These are phyloP conservation scores for Mycocalia duriaeana DNA, from an alignment of 1,284 basidiomycete species.

Conservation along the genomic window DNA sequence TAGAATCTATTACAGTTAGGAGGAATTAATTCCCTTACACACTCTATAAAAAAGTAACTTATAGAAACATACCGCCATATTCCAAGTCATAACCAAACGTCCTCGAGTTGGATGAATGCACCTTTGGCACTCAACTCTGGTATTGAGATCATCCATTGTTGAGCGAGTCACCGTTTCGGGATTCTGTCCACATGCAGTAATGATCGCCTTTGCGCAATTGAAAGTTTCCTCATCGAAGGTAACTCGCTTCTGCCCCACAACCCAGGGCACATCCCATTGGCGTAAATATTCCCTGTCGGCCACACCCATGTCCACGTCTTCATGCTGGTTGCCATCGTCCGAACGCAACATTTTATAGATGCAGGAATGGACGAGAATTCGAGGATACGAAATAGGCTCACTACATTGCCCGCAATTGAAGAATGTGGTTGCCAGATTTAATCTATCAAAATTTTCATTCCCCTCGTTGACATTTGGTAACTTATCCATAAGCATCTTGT, in stretches of 20 bases:
- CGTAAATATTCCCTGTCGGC: constrained; percentile 3
- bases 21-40: too few species aligned
- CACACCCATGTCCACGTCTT: constrained; percentile 4
- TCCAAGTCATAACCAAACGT: constrained; percentile 12
- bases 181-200: constrained; percentile 9
- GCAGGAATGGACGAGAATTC: constrained; percentile 23
- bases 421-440: constrained; percentile 23
- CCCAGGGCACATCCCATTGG: constrained; percentile 7
- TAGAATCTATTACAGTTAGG: constrained; percentile 17
- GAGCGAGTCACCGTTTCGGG: constrained; percentile 7
- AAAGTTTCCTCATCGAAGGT: constrained; percentile 13
- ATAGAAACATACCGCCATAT: constrained; percentile 9
- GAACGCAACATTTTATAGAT: constrained; percentile 6
- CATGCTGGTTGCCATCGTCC: neutral
- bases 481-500: too few species aligned
- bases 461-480: too few species aligned
- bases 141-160: constrained; percentile 10
- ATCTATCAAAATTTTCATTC: too few species aligned
- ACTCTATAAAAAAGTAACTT: neutral
- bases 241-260: constrained; percentile 5
- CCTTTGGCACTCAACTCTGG: constrained; percentile 11
- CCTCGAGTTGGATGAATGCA: constrained; percentile 9
- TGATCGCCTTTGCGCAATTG: constrained; percentile 4
- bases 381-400: constrained; percentile 25
- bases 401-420: constrained; percentile 23